phyloP scores from a whole-genome alignment of 2,329 filamentous ascomycete genomes.

The Talaromyces rugulosus region DNA sequence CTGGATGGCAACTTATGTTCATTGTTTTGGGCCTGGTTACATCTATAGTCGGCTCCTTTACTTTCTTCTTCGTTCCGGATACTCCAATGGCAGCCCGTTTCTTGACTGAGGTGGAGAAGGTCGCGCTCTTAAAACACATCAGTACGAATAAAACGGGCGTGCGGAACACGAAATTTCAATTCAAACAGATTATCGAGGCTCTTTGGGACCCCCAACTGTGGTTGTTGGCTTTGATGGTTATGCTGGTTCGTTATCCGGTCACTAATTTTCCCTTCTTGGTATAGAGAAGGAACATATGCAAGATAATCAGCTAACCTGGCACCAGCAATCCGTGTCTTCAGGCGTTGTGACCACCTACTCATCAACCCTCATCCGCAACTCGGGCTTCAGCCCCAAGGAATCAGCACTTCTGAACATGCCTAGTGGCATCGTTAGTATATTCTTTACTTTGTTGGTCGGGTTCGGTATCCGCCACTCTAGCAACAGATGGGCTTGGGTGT shows the following conservation, averaged over 20 bases:
- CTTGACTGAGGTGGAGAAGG: slow-evolving; percentile 31
- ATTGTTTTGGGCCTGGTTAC: slow-evolving; percentile 47
- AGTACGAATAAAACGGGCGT: slow-evolving; percentile 49
- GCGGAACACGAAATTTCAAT: slow-evolving; percentile 48
- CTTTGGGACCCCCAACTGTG: slow-evolving; percentile 44
- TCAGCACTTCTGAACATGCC: slow-evolving; percentile 45
- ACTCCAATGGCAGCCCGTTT: slow-evolving; percentile 43
- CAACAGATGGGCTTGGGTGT: slow-evolving; percentile 40
- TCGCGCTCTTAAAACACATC: slow-evolving; percentile 39
- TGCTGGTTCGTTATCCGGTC: slow-evolving; percentile 2
- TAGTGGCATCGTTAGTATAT: slow-evolving; percentile 38
- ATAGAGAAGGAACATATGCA: background rate
- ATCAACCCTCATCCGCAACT: slow-evolving; percentile 37
- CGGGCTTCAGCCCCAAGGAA: slow-evolving; percentile 41
- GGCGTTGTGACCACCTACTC: slow-evolving; percentile 45
- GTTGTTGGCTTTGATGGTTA: slow-evolving; percentile 32
- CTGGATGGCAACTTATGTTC: slow-evolving; percentile 51
- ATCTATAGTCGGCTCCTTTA: slow-evolving; percentile 37
- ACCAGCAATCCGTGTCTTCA: slow-evolving; percentile 36
- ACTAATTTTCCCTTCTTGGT: background rate
- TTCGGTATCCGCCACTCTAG: slow-evolving; percentile 37
- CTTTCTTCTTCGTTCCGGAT: slow-evolving; percentile 47
- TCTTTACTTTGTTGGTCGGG: slow-evolving; percentile 37
- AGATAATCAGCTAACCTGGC: slow-evolving; percentile 17
- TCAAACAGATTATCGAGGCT: slow-evolving; percentile 45